These are phyloP conservation scores for Ambispora gerdemannii DNA, from an alignment of 192 early-diverging fungal species.

Conservation along the genomic window DNA sequence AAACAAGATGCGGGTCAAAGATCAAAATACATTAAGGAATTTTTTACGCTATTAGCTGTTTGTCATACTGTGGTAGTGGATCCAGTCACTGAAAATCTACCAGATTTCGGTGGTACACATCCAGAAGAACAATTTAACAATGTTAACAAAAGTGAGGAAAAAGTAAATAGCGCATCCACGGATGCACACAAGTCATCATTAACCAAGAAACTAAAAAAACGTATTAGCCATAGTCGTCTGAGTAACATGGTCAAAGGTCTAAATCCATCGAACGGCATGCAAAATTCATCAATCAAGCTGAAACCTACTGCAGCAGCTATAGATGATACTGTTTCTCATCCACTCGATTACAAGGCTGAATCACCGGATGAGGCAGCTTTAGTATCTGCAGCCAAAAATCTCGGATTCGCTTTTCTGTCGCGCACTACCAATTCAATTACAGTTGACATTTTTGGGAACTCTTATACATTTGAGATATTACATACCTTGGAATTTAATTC, in stretches of 20 bases:
- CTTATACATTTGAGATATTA: slow-evolving; percentile 70
- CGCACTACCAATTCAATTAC: slow-evolving; percentile 40
- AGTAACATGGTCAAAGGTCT: no score
- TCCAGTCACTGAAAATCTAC: slow-evolving; percentile 46
- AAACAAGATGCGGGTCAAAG: neutral
- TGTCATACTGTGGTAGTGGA: slow-evolving; percentile 97
- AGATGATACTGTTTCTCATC: slow-evolving; percentile 37
- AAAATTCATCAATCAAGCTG: no score
- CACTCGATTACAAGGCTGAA: slow-evolving; percentile 63
- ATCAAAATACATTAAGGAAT: slow-evolving; percentile 59
- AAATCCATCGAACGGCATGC: no score
- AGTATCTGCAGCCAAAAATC: slow-evolving; percentile 73
- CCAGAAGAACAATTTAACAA: no score
- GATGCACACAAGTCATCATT: no score
- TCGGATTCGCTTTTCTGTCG: slow-evolving; percentile 72
- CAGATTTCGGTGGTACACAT: no score
- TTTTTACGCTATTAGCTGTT: slow-evolving; percentile 82
- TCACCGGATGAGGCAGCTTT: slow-evolving; percentile 84
- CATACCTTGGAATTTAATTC: slow-evolving; percentile 94
- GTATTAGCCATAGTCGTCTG: no score
- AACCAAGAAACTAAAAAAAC: no score
- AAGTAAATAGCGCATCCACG: no score
- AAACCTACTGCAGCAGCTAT: no score
- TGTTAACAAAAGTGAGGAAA: no score
- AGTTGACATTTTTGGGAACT: slow-evolving; percentile 68